Evolutionary conservation across 495 filamentous ascomycete species (phyloP).

Genomic region (Penicillium canescens): DNA sequence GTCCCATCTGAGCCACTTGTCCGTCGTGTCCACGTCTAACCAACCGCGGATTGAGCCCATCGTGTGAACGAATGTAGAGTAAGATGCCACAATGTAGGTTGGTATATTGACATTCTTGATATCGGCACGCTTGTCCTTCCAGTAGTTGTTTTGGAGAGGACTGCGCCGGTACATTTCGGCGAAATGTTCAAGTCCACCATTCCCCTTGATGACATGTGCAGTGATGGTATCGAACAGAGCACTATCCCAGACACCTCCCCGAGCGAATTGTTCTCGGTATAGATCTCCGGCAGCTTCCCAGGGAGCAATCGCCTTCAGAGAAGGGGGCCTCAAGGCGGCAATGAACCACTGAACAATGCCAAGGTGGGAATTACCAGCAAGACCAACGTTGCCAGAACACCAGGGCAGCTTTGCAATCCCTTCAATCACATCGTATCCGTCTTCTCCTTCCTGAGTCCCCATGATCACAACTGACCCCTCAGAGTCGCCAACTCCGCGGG

Average conservation of each 20-base stretch:
- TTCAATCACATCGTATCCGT: slow-evolving; percentile 22
- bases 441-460: slow-evolving; percentile 37
- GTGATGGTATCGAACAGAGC: slow-evolving; percentile 10
- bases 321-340: slow-evolving; percentile 34
- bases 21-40: too few species aligned
- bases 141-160: slow-evolving; percentile 20
- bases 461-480: slow-evolving; percentile 36
- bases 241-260: slow-evolving; percentile 48
- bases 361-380: slow-evolving; percentile 20
- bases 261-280: slow-evolving; percentile 30
- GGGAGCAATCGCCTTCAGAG: slow-evolving; percentile 40
- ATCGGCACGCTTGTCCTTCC: slow-evolving; percentile 22
- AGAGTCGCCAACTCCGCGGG: slow-evolving; percentile 33
- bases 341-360: slow-evolving; percentile 41
- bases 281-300: slow-evolving; percentile 42
- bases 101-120: slow-evolving; percentile 17
- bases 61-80: slow-evolving; percentile 10
- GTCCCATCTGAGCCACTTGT: too few species aligned
- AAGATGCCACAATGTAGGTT: slow-evolving; percentile 22
- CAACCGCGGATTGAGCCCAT: slow-evolving; percentile 1
- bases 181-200: too few species aligned
- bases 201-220: too few species aligned
- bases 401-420: slow-evolving; percentile 15
- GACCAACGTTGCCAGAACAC: slow-evolving; percentile 23
- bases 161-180: too few species aligned